Conservation (phyloP, 495 filamentous ascomycete genomes). For the Pseudomonodictys pantanalensis region DNA sequence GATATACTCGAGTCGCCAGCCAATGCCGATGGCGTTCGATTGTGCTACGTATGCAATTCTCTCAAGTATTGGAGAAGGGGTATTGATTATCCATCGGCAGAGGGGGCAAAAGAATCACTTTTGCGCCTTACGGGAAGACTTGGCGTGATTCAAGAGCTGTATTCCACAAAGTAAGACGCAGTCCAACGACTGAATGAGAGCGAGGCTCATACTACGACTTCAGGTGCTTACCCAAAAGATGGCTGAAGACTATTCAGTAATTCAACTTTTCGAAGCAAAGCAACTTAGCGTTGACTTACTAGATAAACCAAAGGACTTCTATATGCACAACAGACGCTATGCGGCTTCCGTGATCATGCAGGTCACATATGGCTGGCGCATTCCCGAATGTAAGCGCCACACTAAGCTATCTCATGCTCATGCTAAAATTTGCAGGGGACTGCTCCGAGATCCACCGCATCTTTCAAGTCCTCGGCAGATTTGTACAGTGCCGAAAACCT, state of each 20-base stretch:
- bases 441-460: conserved; percentile 7
- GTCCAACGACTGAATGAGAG: neutral
- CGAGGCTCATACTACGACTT: neutral
- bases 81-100: neutral
- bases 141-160: conserved; percentile 2
- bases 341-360: conserved; percentile 6
- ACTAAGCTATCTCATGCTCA: too few relatives aligned
- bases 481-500: conserved; percentile 10
- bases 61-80: neutral
- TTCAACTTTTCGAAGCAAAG: conserved; percentile 6
- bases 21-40: conserved; percentile 9
- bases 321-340: conserved; percentile 6
- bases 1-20: conserved; percentile 5
- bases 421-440: conserved; percentile 1
- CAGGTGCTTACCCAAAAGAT: conserved; percentile 7
- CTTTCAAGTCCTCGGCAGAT: conserved; percentile 4
- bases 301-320: conserved; percentile 5
- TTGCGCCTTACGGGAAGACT: conserved; percentile 5
- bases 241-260: conserved; percentile 8
- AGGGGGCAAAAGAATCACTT: conserved; percentile 5
- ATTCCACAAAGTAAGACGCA: conserved; percentile 1
- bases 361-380: conserved; percentile 7
- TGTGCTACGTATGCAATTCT: neutral
- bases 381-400: neutral
- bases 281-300: conserved; percentile 9